A percentile compares a stretch with the other conserved stretches of the same genome.
phyloP scores from a whole-genome alignment of 2,329 filamentous ascomycete species.

The Periconia macrospinosa region DNA sequence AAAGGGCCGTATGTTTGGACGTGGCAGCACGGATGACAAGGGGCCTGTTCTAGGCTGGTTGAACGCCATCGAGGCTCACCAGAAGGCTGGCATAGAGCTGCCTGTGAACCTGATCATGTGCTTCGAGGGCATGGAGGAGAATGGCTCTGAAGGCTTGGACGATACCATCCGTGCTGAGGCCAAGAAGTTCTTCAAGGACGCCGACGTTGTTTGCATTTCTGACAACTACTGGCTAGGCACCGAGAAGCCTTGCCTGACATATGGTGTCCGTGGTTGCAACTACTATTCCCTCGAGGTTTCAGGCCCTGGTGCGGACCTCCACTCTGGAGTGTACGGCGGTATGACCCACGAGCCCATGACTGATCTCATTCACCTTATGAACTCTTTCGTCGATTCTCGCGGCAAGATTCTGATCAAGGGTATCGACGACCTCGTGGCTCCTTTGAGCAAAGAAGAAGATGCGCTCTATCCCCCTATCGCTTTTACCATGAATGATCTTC shows the following conservation, averaged over 20 bases:
- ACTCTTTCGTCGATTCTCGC: conserved; percentile 80
- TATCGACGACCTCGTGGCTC: conserved; percentile 88
- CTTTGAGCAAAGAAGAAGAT: conserved; percentile 83
- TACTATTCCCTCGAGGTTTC: conserved; percentile 94
- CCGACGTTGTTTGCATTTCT: conserved; percentile 95
- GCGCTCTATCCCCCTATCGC: conserved; percentile 85
- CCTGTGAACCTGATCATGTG: conserved; percentile 99
- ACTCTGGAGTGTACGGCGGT: conserved; percentile 96
- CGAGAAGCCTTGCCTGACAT: conserved; percentile 96
- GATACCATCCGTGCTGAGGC: conserved; percentile 91
- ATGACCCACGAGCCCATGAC: conserved; percentile 99
- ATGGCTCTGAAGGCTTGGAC: conserved; percentile 93
- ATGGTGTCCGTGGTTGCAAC: conserved; percentile 94
- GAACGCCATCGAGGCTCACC: conserved; percentile 96
- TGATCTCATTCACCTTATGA: conserved; percentile 81
- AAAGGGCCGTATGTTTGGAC: conserved; percentile 93
- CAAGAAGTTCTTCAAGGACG: conserved; percentile 92
- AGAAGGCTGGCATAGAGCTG: conserved; percentile 91
- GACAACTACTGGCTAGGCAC: conserved; percentile 99
- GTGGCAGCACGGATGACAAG: conserved; percentile 96
- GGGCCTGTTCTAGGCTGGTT: conserved; percentile 96
- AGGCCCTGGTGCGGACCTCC: conserved; percentile 88
- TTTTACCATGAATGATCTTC: conserved; percentile 94
- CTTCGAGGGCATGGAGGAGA: conserved; percentile 99
- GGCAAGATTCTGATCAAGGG: conserved; percentile 96